phyloP scores from a whole-genome alignment of 352 stramenopile genomes.

The Phytophthora pistaciae region DNA sequence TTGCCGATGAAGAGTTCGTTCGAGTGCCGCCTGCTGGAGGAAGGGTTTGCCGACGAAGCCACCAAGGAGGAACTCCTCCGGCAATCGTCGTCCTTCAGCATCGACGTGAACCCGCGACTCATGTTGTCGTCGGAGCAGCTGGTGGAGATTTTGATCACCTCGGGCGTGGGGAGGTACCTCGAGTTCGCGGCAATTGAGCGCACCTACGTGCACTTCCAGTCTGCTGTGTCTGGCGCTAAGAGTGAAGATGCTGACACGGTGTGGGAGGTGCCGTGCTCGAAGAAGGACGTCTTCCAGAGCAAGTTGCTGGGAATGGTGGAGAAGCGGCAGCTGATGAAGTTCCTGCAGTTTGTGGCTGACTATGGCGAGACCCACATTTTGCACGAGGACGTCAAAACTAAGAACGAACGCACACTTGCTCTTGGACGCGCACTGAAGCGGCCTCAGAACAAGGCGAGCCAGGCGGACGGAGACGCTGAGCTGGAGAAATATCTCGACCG shows the following conservation, averaged over 20 bases:
- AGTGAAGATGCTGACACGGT: slow-evolving; percentile 47
- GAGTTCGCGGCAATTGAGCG: slow-evolving; percentile 90
- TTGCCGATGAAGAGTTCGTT: slow-evolving; percentile 60
- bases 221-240: slow-evolving; percentile 14
- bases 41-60: slow-evolving; percentile 48
- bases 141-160: slow-evolving; percentile 87
- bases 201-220: slow-evolving; percentile 76
- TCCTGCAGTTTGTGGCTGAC: slow-evolving; percentile 91
- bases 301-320: slow-evolving; percentile 87
- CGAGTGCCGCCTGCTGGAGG: slow-evolving; percentile 52
- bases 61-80: slow-evolving; percentile 44
- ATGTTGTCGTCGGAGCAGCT: slow-evolving; percentile 82
- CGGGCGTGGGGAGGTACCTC: slow-evolving; percentile 86
- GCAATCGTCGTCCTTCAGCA: slow-evolving; percentile 72
- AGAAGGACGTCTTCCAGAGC: slow-evolving; percentile 91
- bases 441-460: slow-evolving; percentile 88
- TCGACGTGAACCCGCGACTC: slow-evolving; percentile 85
- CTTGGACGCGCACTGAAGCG: slow-evolving; percentile 82
- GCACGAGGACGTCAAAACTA: slow-evolving; percentile 79
- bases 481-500: slow-evolving; percentile 55
- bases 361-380: slow-evolving; percentile 80
- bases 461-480: slow-evolving; percentile 35
- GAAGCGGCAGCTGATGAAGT: slow-evolving; percentile 93
- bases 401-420: slow-evolving; percentile 86
- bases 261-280: slow-evolving; percentile 89